Base-by-base conservation (phyloP, 2,329 filamentous ascomycete species). In the Grosmannia clavigera region DNA sequence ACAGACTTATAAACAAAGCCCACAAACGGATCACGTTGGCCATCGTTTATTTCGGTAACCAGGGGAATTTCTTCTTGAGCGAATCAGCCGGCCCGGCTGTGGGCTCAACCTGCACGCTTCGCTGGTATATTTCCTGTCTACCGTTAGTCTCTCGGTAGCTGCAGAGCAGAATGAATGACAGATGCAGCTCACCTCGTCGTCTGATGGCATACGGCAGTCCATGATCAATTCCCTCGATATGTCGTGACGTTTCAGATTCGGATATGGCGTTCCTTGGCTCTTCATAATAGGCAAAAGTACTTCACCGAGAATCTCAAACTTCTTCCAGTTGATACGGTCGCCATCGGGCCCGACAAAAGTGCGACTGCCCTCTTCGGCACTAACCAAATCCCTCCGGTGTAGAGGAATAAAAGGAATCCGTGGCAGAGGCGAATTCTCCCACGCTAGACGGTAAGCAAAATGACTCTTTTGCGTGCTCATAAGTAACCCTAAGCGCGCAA, bases 251-350 rank as follows among this genome's bases (percentile, higher is more conserved):
- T 77, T 76, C 63, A 92, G 75, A 63, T 85, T 87, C 31, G 84
- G 82, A 67, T 96, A 96, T 5, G 90, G 85, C 56, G 84, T 84
- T 59, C 88, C 88, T 72, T 97, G 92, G 68, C 92, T 96, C 73
- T 86, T 87, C 81, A 96, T 95, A 59, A 99, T 85, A 2, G 90
- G 87, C 62, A 96, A 78, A 58, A 97, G 81, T 5, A 96, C 88
- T 66, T 97, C 92, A 7, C 92, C 92, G 73, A 97, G 85, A 38
- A 99, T 87, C 72, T 97, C 92, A 68, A 97, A 99, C 70, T 99
- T 99, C 73, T 87, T 91, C 94, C 94, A 99, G 70, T 97, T 97
- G 70, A 99, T 89, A 58, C 89, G 80, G 64, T 90, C 83, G 64
- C 79, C 83, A 62, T 83, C 80, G 2, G 82, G 79, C 9, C 88